These are phyloP conservation scores for Phialocephala subalpina DNA, from an alignment of 2,329 filamentous ascomycete genomes.

Conservation along the genomic window DNA sequence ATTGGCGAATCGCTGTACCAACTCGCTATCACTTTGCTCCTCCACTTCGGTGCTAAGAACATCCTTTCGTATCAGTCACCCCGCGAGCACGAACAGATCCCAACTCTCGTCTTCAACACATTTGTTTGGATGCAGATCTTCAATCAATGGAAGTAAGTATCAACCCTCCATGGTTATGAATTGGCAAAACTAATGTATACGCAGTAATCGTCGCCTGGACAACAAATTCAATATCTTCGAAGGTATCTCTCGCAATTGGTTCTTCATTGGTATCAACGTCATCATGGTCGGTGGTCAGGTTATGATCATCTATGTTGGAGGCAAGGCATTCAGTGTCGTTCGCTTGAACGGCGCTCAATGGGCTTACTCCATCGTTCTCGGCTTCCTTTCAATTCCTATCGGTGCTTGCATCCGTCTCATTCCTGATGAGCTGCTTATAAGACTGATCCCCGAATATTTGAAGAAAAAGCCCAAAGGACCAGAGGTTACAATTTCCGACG, in stretches of 20 bases:
- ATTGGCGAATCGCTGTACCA: slow-evolving; percentile 92
- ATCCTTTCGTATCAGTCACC: slow-evolving; percentile 66
- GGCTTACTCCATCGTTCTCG: slow-evolving; percentile 86
- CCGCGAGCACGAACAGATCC: slow-evolving; percentile 60
- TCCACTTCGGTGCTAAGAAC: slow-evolving; percentile 76
- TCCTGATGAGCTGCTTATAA: slow-evolving; percentile 65
- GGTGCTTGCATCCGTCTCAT: slow-evolving; percentile 83
- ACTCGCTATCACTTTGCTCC: slow-evolving; percentile 77
- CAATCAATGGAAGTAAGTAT: slow-evolving; percentile 89
- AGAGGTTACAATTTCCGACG: slow-evolving; percentile 67
- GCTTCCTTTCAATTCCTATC: slow-evolving; percentile 84
- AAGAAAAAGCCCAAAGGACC: slow-evolving; percentile 42
- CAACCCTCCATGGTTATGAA: not conserved
- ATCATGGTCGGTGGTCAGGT: slow-evolving; percentile 91
- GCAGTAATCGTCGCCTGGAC: slow-evolving; percentile 86
- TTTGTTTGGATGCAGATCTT: slow-evolving; percentile 99
- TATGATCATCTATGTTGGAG: slow-evolving; percentile 89
- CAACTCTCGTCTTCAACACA: slow-evolving; percentile 93
- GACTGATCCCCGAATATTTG: slow-evolving; percentile 41
- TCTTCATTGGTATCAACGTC: slow-evolving; percentile 85
- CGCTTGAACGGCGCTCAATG: slow-evolving; percentile 78
- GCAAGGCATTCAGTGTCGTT: slow-evolving; percentile 72
- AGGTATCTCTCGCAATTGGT: slow-evolving; percentile 82
- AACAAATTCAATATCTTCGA: slow-evolving; percentile 97
- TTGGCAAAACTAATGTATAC: slow-evolving; percentile 33